phyloP scores from a whole-genome alignment of 2,329 filamentous ascomycete genomes.

The Diaporthe citrichinensis region DNA sequence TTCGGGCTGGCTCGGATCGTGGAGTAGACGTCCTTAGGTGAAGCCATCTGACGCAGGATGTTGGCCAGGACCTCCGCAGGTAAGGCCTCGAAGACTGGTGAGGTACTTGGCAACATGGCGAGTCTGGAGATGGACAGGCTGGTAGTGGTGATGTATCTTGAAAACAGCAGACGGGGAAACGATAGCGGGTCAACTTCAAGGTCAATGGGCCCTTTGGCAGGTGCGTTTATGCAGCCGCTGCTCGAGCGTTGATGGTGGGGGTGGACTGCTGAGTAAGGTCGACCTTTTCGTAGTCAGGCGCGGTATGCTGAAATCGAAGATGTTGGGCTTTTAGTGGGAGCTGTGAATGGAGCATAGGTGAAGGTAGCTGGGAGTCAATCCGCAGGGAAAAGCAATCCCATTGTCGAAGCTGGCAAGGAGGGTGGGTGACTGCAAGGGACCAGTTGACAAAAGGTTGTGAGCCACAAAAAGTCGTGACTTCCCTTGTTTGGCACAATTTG shows the following conservation, averaged over 20 bases:
- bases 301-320: too few species aligned
- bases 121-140: neutral
- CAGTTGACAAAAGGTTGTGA: neutral
- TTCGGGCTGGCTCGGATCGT: neutral
- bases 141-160: neutral
- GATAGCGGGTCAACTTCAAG: too few species aligned
- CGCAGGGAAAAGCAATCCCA: neutral
- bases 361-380: too few species aligned
- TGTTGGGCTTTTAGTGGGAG: too few species aligned
- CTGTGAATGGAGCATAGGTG: neutral
- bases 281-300: too few species aligned
- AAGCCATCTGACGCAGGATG: neutral
- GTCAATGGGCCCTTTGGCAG: too few species aligned
- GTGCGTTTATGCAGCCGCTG: too few species aligned
- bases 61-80: neutral
- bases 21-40: neutral
- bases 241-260: too few species aligned
- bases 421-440: neutral
- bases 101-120: neutral
- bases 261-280: too few species aligned
- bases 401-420: neutral
- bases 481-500: neutral
- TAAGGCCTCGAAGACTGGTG: neutral
- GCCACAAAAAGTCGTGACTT: too few species aligned
- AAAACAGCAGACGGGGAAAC: accelerated